Evolutionary conservation across 345 rosid genomes (phyloP), one percentile per base, ranked within the genome.

Genomic region (Euphorbia pulcherrima): DNA sequence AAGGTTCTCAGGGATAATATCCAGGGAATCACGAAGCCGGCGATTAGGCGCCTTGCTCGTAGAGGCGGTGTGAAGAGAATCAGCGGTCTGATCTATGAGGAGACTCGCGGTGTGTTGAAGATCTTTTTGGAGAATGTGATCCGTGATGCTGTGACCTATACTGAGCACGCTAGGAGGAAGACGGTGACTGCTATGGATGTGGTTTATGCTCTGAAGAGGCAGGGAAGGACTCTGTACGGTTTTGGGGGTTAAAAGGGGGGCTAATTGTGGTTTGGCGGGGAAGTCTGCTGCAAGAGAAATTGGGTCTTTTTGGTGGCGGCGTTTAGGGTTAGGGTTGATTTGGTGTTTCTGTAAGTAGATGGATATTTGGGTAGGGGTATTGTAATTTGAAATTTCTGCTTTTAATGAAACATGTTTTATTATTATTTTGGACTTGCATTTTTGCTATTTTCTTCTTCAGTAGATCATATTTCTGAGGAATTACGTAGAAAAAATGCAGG

Each of bases 151-250:
- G 82, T 79, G 23, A 79, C 82, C 52, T 79, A 79, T 52, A 79
- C 82, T 5, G 82, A 79, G 75, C 82, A 79, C 17, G 82, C 82
- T 0, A 68, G 82, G 57, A 72, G 82, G 68, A 79, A 79, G 79
- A 79, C 82, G 3, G 82, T 79, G 24, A 79, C 82, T 1, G 82
- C 82, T n/a, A 79, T 79, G 82, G 82, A 79, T 26, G 82, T 79
- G 21, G 82, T 79, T 39, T 79, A 79, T 33, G 82, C 82, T 1
- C 74, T 79, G 67, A 79, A 79, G 75, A 75, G 82, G 64, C 82
- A 79, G 53, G 82, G 82, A 17, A 68, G 82, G 13, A 79, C 82
- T 12, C 77, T 79, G 4, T 79, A 79, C n/a, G 64, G 54, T 0
- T 56, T 20, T 2, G 69, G 55, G 4, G 56, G 68, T 65, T 23